Conservation (phyloP, 2,329 filamentous ascomycete genomes). For the Hypoxylon sp. region DNA sequence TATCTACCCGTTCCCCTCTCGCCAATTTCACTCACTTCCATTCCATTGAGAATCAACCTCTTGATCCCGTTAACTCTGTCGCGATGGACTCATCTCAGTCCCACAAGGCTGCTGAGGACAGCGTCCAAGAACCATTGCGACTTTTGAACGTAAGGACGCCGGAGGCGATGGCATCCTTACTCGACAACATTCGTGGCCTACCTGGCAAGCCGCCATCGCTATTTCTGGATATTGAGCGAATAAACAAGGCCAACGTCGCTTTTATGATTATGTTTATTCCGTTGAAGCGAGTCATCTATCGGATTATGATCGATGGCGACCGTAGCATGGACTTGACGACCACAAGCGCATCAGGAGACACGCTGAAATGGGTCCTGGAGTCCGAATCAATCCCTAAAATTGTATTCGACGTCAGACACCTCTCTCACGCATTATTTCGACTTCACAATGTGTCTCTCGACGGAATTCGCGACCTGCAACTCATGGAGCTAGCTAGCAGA, state of each 20-base stretch:
- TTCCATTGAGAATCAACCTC: neutral
- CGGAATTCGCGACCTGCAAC: slow-evolving; percentile 65
- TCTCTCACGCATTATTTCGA: slow-evolving; percentile 65
- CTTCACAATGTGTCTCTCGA: slow-evolving; percentile 58
- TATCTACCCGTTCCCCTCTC: neutral
- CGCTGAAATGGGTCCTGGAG: slow-evolving; percentile 60
- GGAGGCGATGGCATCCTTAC: neutral
- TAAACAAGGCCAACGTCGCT: neutral
- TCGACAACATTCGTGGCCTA: neutral
- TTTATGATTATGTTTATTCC: neutral
- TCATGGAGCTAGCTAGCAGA: slow-evolving; percentile 63
- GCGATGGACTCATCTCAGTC: neutral
- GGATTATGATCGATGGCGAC: neutral
- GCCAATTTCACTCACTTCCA: neutral
- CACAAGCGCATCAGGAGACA: neutral
- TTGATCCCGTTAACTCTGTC: neutral
- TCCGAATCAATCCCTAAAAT: slow-evolving; percentile 59
- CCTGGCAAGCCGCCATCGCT: neutral
- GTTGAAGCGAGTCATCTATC: neutral
- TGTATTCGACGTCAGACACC: slow-evolving; percentile 69
- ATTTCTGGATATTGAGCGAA: neutral
- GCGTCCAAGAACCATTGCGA: neutral
- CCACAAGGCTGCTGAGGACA: neutral
- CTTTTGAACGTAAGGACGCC: neutral
- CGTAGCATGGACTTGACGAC: neutral